Conservation (phyloP, 805 yeast genomes). For the Pichia nanzhaoensis region DNA sequence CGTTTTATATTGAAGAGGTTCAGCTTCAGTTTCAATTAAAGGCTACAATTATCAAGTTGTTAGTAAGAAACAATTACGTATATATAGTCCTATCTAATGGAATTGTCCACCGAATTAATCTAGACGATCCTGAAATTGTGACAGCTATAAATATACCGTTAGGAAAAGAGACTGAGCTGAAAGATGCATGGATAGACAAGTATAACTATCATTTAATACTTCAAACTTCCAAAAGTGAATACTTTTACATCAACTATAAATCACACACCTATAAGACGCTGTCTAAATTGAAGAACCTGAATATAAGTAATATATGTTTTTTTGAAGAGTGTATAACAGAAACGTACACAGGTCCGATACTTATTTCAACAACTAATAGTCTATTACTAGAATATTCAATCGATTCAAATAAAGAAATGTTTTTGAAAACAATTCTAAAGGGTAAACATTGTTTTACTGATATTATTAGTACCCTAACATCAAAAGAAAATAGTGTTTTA, state of each 20-base stretch:
- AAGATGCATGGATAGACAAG: slow-evolving; percentile 41
- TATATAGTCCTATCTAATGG: slow-evolving; percentile 48
- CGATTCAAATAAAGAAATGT: slow-evolving; percentile 39
- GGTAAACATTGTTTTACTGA: slow-evolving; percentile 15
- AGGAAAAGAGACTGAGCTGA: slow-evolving; percentile 21
- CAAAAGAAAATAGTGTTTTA: slow-evolving; percentile 5
- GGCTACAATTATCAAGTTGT: slow-evolving; percentile 39
- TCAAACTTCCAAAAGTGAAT: slow-evolving; percentile 40
- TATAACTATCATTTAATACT: slow-evolving; percentile 47
- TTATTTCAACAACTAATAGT: slow-evolving; percentile 46
- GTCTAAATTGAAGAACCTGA: slow-evolving; percentile 40
- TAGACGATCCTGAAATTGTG: slow-evolving; percentile 58
- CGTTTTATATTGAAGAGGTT: slow-evolving; percentile 27
- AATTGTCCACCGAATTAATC: slow-evolving; percentile 53
- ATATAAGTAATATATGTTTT: slow-evolving; percentile 39
- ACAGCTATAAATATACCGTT: slow-evolving; percentile 32
- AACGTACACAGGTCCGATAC: slow-evolving; percentile 37
- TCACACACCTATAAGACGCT: slow-evolving; percentile 37
- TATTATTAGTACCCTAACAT: background rate
- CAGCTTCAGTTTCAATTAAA: slow-evolving; percentile 29
- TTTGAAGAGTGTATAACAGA: slow-evolving; percentile 21
- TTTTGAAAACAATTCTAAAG: slow-evolving; percentile 37
- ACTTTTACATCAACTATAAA: slow-evolving; percentile 40
- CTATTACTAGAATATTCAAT: slow-evolving; percentile 39
- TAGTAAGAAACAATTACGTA: slow-evolving; percentile 49